Base-by-base conservation (phyloP, 2,329 filamentous ascomycete genomes). In the Raffaelea deltoideospora region DNA sequence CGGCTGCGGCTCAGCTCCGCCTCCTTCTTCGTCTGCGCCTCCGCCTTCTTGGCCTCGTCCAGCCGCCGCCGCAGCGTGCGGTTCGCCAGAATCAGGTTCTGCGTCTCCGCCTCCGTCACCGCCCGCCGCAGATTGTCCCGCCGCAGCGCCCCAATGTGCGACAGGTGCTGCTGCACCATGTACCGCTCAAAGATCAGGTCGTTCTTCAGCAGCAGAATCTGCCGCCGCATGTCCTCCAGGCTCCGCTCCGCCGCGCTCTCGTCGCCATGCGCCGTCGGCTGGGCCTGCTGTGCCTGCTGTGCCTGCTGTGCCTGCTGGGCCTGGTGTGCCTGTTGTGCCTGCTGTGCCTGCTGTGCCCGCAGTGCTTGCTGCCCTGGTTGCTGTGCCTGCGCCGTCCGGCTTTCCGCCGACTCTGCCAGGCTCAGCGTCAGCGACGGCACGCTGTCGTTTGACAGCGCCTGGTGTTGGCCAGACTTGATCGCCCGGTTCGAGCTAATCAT, bases 101-200 rank as follows among this genome's bases (percentile, higher is more conserved):
- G 81, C 2, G 79, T 85, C 50, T 90, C 82, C 1, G 83, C 82
- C 51, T 88, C 83, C 1, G 74, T 79, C 2, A 81, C 79, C 8
- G 80, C 80, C 52, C 87, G 79, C 44, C 72, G 72, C 44, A 88
- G 73, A 40, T 85, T 77, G 43, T 76, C 76, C 13, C 80, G 68
- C 46, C 82, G 77, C 30, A 90, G 58, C 48, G 84, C 79, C 1
- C 81, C 81, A 50, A 90, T 87, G 41, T 88, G 81, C 2, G 77
- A 72, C 45, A 87, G 72, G 52, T 88, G 83, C 49, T 90, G 83
- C 44, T 85, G 74, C 51, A 87, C 88, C 48, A 88, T 67, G 54
- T 85, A 88, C 20, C 80, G 69, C 53, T 90, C 84, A 49, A 88
- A 90, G 45, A 80, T 82, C 31, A 90, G 63, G 47, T 90, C 82